Evolutionary conservation across 2,329 filamentous ascomycete species (phyloP).

Genomic region (Whalleya microplaca): DNA sequence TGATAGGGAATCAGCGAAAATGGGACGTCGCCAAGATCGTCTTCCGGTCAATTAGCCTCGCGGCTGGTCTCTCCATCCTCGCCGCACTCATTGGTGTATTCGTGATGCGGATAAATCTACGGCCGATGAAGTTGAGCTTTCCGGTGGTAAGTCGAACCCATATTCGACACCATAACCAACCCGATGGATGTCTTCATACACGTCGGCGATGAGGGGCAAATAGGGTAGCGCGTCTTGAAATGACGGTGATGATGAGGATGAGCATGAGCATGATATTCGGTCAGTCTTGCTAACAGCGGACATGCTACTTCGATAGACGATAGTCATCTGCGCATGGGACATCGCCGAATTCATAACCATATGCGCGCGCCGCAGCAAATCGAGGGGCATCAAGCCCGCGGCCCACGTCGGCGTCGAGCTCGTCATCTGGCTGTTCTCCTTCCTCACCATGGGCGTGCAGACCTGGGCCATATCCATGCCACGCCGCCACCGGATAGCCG

Average conservation of each 20-base stretch:
- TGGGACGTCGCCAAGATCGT: slow-evolving; percentile 33
- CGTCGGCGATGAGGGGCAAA: neutral
- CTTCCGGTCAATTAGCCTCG: slow-evolving; percentile 21
- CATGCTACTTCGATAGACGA: slow-evolving; percentile 6
- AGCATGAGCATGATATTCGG: neutral
- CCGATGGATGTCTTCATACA: no score
- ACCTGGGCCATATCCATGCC: neutral
- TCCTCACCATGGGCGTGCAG: slow-evolving; percentile 7
- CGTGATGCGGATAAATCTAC: neutral
- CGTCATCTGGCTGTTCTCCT: slow-evolving; percentile 17
- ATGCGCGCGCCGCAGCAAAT: slow-evolving; percentile 22
- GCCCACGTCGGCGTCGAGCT: slow-evolving; percentile 35
- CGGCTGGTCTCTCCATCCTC: slow-evolving; percentile 17
- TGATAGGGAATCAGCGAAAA: slow-evolving; percentile 20
- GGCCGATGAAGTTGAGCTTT: neutral
- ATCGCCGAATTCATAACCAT: slow-evolving; percentile 31
- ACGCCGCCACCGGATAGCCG: no score
- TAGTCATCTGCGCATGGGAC: slow-evolving; percentile 29
- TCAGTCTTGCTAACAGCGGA: neutral
- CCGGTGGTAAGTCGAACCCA: neutral
- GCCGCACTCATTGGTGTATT: slow-evolving; percentile 3
- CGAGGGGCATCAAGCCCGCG: slow-evolving; percentile 30
- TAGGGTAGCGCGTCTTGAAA: no score
- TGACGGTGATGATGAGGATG: neutral
- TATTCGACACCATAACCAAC: no score